Evolutionary conservation across 495 filamentous ascomycete species (phyloP).

Genomic region (Schizothecium vesticola): DNA sequence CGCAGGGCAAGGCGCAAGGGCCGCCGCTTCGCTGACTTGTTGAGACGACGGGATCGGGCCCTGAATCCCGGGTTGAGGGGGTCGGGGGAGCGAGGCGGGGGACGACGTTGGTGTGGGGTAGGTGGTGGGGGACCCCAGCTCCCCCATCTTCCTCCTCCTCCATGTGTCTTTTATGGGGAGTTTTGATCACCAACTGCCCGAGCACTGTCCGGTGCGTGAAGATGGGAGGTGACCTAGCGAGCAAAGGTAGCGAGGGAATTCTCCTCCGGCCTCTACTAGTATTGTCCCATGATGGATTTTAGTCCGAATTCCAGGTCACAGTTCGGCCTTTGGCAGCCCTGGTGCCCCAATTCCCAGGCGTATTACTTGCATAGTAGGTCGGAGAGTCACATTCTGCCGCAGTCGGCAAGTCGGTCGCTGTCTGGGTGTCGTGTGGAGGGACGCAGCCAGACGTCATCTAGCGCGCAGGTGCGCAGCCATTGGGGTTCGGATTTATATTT

Average conservation of each 20-base stretch:
- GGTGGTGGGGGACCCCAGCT: background rate
- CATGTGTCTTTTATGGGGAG: background rate
- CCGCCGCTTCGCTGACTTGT: conserved; percentile 6
- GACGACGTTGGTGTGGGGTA: conserved; percentile 2
- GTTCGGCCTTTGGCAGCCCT: background rate
- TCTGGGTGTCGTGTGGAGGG: background rate
- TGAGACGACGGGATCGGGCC: conserved; percentile 6
- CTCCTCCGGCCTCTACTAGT: background rate
- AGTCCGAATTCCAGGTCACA: background rate
- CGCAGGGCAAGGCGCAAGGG: conserved; percentile 1
- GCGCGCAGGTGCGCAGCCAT: background rate
- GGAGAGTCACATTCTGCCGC: no score
- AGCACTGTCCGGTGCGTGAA: background rate
- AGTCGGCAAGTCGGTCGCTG: background rate
- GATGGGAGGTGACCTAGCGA: background rate
- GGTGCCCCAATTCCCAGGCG: background rate
- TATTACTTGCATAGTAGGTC: no score
- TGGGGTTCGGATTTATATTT: background rate
- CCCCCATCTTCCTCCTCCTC: background rate
- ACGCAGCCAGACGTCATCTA: background rate
- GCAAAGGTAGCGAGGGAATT: background rate
- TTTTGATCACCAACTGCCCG: background rate
- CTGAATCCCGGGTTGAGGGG: conserved; percentile 6
- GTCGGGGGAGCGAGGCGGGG: background rate
- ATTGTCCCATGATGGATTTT: background rate